phyloP scores from a whole-genome alignment of 2,329 filamentous ascomycete species.

The Colletotrichum sp. region DNA sequence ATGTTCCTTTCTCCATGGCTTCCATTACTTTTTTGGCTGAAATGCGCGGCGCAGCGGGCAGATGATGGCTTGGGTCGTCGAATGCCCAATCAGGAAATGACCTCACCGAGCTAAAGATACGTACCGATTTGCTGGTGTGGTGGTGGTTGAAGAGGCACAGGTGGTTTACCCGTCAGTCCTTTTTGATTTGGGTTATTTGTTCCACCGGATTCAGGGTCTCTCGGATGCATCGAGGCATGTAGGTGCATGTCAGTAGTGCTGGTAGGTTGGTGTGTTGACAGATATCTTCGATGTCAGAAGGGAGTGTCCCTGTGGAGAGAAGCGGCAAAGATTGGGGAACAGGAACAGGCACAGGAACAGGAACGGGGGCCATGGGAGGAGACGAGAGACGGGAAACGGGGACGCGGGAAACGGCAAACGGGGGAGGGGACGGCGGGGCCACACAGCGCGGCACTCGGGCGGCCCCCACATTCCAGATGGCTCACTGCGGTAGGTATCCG shows the following conservation, averaged over 20 bases:
- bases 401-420: background rate
- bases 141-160: background rate
- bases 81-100: background rate
- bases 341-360: background rate
- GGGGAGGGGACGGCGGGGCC: background rate
- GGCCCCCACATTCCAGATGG: background rate
- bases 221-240: background rate
- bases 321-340: background rate
- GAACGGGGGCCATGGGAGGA: background rate
- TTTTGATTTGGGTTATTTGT: background rate
- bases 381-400: slow-evolving; percentile 1
- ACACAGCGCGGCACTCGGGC: background rate
- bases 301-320: background rate
- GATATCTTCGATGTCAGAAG: background rate
- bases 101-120: background rate
- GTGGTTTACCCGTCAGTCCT: background rate
- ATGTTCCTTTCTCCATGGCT: background rate
- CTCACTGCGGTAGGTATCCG: background rate
- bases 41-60: background rate
- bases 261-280: background rate
- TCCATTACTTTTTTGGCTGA: background rate
- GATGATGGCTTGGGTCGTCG: background rate
- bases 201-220: background rate
- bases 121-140: background rate
- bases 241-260: background rate